Evolutionary conservation across 2,329 filamentous ascomycete genomes (phyloP).

Genomic region (Colletotrichum simmondsii): DNA sequence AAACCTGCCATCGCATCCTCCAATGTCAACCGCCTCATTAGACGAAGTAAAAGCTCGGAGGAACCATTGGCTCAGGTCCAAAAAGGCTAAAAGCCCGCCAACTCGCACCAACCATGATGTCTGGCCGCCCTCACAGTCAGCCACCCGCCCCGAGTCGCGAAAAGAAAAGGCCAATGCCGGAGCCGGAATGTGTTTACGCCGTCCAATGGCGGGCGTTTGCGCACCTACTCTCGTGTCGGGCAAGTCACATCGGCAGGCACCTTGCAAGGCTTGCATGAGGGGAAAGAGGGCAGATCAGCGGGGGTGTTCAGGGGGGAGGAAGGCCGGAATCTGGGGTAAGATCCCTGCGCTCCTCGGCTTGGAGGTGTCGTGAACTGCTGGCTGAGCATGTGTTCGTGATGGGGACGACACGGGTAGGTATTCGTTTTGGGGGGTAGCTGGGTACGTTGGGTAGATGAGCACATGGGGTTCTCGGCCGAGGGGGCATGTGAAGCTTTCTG

Average conservation of each 20-base stretch:
- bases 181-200: background rate
- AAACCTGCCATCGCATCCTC: background rate
- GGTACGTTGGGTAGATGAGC: background rate
- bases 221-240: background rate
- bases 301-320: slow-evolving; percentile 1
- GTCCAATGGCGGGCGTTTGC: slow-evolving; percentile 6
- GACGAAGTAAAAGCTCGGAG: slow-evolving; percentile 16
- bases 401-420: background rate
- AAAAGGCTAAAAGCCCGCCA: slow-evolving; percentile 8
- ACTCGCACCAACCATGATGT: background rate
- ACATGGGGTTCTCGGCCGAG: background rate
- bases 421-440: background rate
- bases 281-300: slow-evolving; percentile 14
- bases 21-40: background rate
- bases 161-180: background rate
- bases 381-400: slow-evolving; percentile 12
- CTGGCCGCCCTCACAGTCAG: slow-evolving; percentile 4
- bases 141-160: background rate
- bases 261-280: slow-evolving; percentile 29
- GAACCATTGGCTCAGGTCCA: slow-evolving; percentile 7
- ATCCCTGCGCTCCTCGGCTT: slow-evolving; percentile 24
- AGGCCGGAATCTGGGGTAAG: slow-evolving; percentile 14
- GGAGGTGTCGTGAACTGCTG: background rate
- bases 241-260: slow-evolving; percentile 15
- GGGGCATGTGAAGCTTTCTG: slow-evolving; percentile 12